Evolutionary conservation across 768 basidiomycete species (phyloP).

Genomic region (Lactifluus echinatus): DNA sequence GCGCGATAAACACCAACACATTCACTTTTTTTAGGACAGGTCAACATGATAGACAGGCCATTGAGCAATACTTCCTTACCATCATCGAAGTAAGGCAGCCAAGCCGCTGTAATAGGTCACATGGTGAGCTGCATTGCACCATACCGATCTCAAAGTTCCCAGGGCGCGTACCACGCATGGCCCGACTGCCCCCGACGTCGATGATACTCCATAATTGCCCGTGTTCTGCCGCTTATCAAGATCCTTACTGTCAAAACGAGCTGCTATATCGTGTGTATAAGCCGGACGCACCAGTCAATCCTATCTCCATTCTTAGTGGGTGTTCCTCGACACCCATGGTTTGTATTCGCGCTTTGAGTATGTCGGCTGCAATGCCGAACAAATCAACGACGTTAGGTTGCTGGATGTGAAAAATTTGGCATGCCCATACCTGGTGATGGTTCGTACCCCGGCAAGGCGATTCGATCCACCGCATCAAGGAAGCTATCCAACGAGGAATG

Average conservation of each 20-base stretch:
- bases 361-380: constrained; percentile 38
- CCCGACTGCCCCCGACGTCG: constrained; percentile 55
- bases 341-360: constrained; percentile 53
- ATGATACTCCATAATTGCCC: constrained; percentile 53
- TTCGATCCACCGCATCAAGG: constrained; percentile 43
- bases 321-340: constrained; percentile 63
- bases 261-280: background rate
- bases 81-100: constrained; percentile 66
- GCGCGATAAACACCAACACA: constrained; percentile 58
- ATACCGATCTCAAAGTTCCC: background rate
- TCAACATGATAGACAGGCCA: background rate
- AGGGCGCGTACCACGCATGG: constrained; percentile 39
- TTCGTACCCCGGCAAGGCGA: constrained; percentile 41
- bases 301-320: constrained; percentile 40
- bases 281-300: constrained; percentile 22
- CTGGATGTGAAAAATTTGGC: too few relatives aligned
- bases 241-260: background rate
- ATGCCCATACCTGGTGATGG: constrained; percentile 47
- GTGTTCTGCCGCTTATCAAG: constrained; percentile 17
- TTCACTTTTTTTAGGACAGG: constrained; percentile 34
- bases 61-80: constrained; percentile 29
- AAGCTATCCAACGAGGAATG: constrained; percentile 35
- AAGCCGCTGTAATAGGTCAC: constrained; percentile 35
- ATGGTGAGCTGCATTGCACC: background rate
- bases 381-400: background rate